These are phyloP conservation scores for Myriangium duriaei DNA, from an alignment of 2,329 filamentous ascomycete genomes.

Conservation along the genomic window DNA sequence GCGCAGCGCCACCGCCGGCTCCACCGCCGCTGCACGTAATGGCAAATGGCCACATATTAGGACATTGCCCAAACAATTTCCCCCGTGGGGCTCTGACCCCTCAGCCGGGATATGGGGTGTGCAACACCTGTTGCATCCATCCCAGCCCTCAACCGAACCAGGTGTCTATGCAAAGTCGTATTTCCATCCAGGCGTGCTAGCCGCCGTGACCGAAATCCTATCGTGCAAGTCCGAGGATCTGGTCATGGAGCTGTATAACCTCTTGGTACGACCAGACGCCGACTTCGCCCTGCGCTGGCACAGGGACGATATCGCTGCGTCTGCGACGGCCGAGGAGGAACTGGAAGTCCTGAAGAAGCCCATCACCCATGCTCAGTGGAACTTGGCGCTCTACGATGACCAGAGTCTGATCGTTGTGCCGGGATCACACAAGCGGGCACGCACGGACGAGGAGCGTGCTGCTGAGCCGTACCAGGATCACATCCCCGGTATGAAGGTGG, in stretches of 20 bases:
- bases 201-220: slow-evolving; percentile 53
- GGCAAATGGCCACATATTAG: slow-evolving; percentile 72
- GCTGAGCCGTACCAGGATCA: slow-evolving; percentile 52
- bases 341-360: slow-evolving; percentile 44
- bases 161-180: slow-evolving; percentile 55
- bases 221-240: slow-evolving; percentile 43
- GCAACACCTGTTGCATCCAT: slow-evolving; percentile 70
- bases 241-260: slow-evolving; percentile 80
- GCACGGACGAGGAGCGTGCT: slow-evolving; percentile 55
- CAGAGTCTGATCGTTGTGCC: slow-evolving; percentile 63
- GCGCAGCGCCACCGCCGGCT: slow-evolving; percentile 44
- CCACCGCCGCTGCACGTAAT: slow-evolving; percentile 50
- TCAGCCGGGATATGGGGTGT: slow-evolving; percentile 73
- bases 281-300: slow-evolving; percentile 76
- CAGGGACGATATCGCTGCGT: slow-evolving; percentile 65
- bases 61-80: slow-evolving; percentile 81
- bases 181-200: slow-evolving; percentile 54
- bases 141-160: slow-evolving; percentile 46
- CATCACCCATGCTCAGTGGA: slow-evolving; percentile 74
- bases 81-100: slow-evolving; percentile 55
- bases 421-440: slow-evolving; percentile 57
- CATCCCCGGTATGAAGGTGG: slow-evolving; percentile 52
- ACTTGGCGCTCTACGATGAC: slow-evolving; percentile 68
- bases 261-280: slow-evolving; percentile 60
- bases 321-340: slow-evolving; percentile 56